phyloP scores from a whole-genome alignment of 2,329 filamentous ascomycete genomes.

The Pezicula neosporulosa region DNA sequence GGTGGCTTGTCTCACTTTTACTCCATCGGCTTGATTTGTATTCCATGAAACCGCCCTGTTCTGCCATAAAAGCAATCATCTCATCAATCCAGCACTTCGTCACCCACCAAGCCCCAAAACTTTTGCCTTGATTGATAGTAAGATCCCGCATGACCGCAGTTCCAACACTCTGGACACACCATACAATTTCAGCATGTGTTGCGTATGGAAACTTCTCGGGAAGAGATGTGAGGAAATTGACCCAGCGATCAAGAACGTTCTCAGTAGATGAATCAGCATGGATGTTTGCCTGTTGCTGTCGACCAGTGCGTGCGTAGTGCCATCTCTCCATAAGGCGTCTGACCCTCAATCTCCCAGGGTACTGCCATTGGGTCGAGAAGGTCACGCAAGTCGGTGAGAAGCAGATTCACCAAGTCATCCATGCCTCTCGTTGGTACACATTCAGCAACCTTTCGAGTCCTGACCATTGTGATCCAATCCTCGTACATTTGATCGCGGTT shows the following conservation, averaged over 20 bases:
- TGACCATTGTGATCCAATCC: conserved; percentile 74
- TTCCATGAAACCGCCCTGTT: conserved; percentile 83
- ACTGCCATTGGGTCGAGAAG: conserved; percentile 67
- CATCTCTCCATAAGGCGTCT: conserved; percentile 58
- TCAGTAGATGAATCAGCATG: conserved; percentile 43
- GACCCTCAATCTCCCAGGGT: conserved; percentile 60
- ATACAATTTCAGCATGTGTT: conserved; percentile 68
- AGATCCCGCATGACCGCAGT: conserved; percentile 78
- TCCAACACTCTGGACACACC: conserved; percentile 71
- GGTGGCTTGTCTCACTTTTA: conserved; percentile 16
- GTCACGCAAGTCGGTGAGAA: conserved; percentile 65
- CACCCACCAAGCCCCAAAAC: conserved; percentile 91
- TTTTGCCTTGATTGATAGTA: conserved; percentile 73
- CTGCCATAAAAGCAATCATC: conserved; percentile 86
- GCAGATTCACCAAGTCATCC: conserved; percentile 61
- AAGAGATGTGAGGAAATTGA: conserved; percentile 66
- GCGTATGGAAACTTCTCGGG: conserved; percentile 72
- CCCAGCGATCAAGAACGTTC: conserved; percentile 77
- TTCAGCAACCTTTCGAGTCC: conserved; percentile 60
- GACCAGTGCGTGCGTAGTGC: conserved; percentile 44
- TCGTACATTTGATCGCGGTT: conserved; percentile 94
- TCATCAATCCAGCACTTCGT: conserved; percentile 95
- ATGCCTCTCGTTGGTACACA: conserved; percentile 59
- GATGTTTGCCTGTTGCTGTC: conserved; percentile 35
- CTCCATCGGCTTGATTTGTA: conserved; percentile 41